Evolutionary conservation across 768 basidiomycete genomes (phyloP).

Genomic region (Phaeotremella skinneri): DNA sequence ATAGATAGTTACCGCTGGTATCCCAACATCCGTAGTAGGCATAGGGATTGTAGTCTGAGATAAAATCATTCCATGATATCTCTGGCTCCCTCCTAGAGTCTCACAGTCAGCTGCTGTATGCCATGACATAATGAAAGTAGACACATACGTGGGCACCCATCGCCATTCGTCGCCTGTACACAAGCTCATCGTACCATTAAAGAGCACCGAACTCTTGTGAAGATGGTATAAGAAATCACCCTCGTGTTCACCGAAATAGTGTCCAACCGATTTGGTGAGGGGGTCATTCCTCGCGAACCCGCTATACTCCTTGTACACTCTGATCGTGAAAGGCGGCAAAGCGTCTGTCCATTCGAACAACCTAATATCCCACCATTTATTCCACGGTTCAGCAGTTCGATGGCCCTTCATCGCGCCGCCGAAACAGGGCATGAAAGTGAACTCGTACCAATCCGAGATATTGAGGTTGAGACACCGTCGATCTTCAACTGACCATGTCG

Average conservation of each 20-base stretch:
- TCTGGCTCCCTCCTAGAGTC: too few species aligned
- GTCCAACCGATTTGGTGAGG: neutral
- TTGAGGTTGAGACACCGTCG: conserved; percentile 2
- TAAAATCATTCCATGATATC: too few species aligned
- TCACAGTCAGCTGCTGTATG: too few species aligned
- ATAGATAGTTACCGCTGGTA: too few species aligned
- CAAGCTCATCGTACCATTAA: neutral
- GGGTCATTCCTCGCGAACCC: conserved; percentile 3
- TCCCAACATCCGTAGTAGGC: too few species aligned
- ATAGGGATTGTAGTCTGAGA: too few species aligned
- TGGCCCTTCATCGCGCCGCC: neutral
- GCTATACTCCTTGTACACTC: conserved; percentile 3
- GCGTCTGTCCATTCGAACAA: neutral
- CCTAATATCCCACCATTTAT: neutral
- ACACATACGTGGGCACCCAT: too few species aligned
- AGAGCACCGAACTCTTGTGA: neutral
- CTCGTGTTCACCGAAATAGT: neutral
- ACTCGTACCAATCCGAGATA: neutral
- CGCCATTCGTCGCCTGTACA: too few species aligned
- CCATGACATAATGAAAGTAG: too few species aligned
- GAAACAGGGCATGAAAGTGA: neutral
- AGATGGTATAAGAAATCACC: conserved; percentile 7
- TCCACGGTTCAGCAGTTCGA: neutral
- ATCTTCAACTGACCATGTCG: neutral
- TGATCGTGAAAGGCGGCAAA: neutral